These are phyloP conservation scores for Lipomyces yamadae DNA, from an alignment of 805 yeast genomes.

Conservation along the genomic window DNA sequence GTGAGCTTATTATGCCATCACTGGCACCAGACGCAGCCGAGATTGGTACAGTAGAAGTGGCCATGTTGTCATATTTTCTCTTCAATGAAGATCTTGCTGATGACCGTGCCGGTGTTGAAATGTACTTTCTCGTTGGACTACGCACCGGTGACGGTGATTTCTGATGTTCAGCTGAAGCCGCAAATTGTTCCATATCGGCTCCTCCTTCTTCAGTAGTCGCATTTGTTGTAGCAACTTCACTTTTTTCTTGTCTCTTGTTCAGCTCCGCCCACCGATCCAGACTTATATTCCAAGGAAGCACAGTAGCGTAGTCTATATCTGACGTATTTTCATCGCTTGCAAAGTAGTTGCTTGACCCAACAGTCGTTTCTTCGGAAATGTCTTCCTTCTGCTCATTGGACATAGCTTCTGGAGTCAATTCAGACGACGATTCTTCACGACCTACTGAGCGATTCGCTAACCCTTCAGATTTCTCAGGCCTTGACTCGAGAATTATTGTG, in stretches of 20 bases:
- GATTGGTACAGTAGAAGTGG: not conserved
- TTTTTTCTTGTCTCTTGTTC: conserved; percentile 20
- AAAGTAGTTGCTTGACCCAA: conserved; percentile 14
- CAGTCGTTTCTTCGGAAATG: not conserved
- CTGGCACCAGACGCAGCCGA: not conserved
- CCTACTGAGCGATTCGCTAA: not conserved
- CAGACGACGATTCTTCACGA: not conserved
- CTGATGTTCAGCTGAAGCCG: not conserved
- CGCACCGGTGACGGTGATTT: not conserved
- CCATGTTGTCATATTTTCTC: not conserved
- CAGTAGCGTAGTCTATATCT: conserved; percentile 28
- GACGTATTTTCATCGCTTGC: conserved; percentile 17
- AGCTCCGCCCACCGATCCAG: conserved; percentile 36
- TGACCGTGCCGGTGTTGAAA: conserved; percentile 4
- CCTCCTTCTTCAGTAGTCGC: not conserved
- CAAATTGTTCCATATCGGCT: conserved; percentile 4
- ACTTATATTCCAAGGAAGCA: conserved; percentile 34
- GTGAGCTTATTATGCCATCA: not conserved
- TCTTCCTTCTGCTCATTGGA: conserved; percentile 4
- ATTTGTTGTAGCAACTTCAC: not conserved
- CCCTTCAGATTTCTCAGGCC: not conserved
- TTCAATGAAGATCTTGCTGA: conserved; percentile 10
- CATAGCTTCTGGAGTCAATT: not conserved
- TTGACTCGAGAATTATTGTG: not conserved
- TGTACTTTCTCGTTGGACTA: not conserved